Percentiles rank a stretch among this genome's conserved stretches.
phyloP scores from a whole-genome alignment of 495 filamentous ascomycete genomes.

The Daldinia concentrica region DNA sequence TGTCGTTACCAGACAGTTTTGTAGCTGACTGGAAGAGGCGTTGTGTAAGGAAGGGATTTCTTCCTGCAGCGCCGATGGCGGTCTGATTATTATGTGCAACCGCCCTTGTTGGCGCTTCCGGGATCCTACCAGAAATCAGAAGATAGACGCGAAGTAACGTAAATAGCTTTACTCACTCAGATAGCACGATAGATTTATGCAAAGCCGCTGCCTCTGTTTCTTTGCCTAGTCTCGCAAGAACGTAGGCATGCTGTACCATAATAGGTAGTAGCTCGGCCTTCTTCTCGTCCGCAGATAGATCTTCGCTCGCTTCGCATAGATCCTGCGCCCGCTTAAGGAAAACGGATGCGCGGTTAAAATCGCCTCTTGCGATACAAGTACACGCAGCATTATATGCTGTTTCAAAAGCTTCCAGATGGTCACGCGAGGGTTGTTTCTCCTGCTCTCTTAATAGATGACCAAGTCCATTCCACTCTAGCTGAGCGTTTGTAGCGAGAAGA shows the following conservation, averaged over 20 bases:
- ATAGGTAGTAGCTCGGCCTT: conserved; percentile 85
- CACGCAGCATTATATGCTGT: conserved; percentile 94
- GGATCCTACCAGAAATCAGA: conserved; percentile 64
- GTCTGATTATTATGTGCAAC: conserved; percentile 84
- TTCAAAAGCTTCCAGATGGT: conserved; percentile 91
- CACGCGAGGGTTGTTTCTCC: conserved; percentile 66
- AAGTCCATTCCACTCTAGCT: conserved; percentile 83
- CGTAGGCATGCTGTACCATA: conserved; percentile 84
- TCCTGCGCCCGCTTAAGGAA: conserved; percentile 87
- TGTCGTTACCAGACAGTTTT: conserved; percentile 68
- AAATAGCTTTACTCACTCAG: conserved; percentile 47
- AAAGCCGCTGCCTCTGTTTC: conserved; percentile 74
- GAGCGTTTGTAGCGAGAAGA: conserved; percentile 77
- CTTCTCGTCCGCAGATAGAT: conserved; percentile 84
- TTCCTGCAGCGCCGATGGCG: conserved; percentile 61
- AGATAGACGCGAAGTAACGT: background rate
- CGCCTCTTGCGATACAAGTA: conserved; percentile 80
- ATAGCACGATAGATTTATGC: conserved; percentile 64
- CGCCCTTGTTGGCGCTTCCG: conserved; percentile 77
- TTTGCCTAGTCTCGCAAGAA: conserved; percentile 76
- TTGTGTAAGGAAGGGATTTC: conserved; percentile 83
- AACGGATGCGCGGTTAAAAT: conserved; percentile 76
- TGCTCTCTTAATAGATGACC: conserved; percentile 50
- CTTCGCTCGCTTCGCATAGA: conserved; percentile 83
- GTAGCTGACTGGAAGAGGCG: conserved; percentile 69